Percentiles rank a stretch among this genome's conserved stretches.
These are phyloP conservation scores for Apophysomyces sp. DNA, from an alignment of 371 early-diverging fungal genomes.

Conservation along the genomic window DNA sequence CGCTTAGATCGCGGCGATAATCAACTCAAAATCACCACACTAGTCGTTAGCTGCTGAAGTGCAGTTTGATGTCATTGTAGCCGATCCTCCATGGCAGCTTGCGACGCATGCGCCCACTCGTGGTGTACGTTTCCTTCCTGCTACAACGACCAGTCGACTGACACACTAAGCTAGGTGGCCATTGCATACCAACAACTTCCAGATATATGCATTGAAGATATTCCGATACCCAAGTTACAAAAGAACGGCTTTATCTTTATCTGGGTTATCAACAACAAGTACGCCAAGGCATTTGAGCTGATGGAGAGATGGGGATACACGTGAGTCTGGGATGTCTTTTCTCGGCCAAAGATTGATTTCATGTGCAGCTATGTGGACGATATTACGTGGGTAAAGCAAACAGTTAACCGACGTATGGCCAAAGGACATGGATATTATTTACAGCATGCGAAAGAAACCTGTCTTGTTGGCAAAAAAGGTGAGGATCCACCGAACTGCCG, in stretches of 20 bases:
- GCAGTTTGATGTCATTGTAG: slow-evolving; percentile 90
- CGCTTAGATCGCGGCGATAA: neutral
- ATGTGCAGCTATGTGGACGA: slow-evolving; percentile 92
- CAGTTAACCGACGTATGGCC: slow-evolving; percentile 93
- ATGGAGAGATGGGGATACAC: slow-evolving; percentile 94
- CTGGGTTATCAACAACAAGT: slow-evolving; percentile 97
- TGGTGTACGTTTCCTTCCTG: slow-evolving; percentile 58
- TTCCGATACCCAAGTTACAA: slow-evolving; percentile 85
- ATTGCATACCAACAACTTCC: slow-evolving; percentile 94
- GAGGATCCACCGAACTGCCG: slow-evolving; percentile 76
- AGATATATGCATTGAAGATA: slow-evolving; percentile 86
- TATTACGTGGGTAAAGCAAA: slow-evolving; percentile 96
- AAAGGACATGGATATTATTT: slow-evolving; percentile 95
- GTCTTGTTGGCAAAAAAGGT: slow-evolving; percentile 88
- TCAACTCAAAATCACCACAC: neutral
- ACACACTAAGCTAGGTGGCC: slow-evolving; percentile 60
- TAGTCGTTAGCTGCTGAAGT: slow-evolving; percentile 73
- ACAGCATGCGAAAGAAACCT: slow-evolving; percentile 96
- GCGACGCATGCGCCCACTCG: slow-evolving; percentile 94
- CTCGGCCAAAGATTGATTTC: too few relatives aligned
- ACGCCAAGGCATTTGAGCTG: slow-evolving; percentile 87
- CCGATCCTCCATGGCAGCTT: slow-evolving; percentile 97
- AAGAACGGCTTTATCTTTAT: slow-evolving; percentile 90
- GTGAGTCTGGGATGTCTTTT: slow-evolving; percentile 28
- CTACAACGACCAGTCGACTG: neutral